Conservation (phyloP, 352 stramenopile species). For the Phytophthora brassicae region DNA sequence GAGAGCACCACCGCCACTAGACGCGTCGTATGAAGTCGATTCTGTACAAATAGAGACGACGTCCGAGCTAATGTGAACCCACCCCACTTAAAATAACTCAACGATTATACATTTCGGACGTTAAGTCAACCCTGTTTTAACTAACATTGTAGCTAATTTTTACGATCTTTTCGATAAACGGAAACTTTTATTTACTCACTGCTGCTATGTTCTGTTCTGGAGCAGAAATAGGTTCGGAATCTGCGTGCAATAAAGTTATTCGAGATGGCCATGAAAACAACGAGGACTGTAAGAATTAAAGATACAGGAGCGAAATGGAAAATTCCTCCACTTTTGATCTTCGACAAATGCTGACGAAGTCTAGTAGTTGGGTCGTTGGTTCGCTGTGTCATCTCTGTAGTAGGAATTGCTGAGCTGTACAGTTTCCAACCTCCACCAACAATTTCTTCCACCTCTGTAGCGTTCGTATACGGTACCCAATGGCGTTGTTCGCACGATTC, state of each 20-base stretch:
- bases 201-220: slow-evolving; percentile 26
- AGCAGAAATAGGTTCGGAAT: slow-evolving; percentile 47
- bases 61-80: too few species aligned
- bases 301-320: slow-evolving; percentile 43
- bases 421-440: slow-evolving; percentile 49
- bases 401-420: slow-evolving; percentile 5
- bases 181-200: background rate
- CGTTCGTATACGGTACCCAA: slow-evolving; percentile 58
- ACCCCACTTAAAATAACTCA: too few species aligned
- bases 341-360: slow-evolving; percentile 12
- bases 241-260: slow-evolving; percentile 50
- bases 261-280: slow-evolving; percentile 50
- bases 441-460: slow-evolving; percentile 45
- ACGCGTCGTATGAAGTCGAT: background rate
- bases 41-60: background rate
- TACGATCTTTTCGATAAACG: too few species aligned
- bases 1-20: slow-evolving; percentile 24
- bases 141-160: too few species aligned
- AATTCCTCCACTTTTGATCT: background rate
- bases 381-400: slow-evolving; percentile 14
- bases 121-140: too few species aligned
- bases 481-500: slow-evolving; percentile 63
- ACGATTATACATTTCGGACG: too few species aligned
- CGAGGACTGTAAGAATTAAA: slow-evolving; percentile 34
- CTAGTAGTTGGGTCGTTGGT: slow-evolving; percentile 22